Evolutionary conservation across 2,329 filamentous ascomycete genomes (phyloP).

Genomic region (Cylindrodendrum hubeiense): DNA sequence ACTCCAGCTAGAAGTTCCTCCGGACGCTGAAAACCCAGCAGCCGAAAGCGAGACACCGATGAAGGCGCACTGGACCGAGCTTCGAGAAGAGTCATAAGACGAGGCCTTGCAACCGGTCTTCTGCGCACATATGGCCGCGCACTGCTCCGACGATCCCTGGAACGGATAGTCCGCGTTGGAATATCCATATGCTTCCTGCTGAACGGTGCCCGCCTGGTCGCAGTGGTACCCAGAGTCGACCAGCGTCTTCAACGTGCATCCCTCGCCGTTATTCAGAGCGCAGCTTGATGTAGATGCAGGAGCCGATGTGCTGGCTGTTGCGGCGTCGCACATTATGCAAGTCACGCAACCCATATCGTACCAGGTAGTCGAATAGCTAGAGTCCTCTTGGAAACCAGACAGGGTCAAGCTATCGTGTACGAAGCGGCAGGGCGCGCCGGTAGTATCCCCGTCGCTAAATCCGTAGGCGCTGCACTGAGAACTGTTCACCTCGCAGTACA

Average conservation of each 20-base stretch:
- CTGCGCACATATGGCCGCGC: conserved; percentile 29
- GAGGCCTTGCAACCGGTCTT: conserved; percentile 24
- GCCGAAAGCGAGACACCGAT: conserved; percentile 13
- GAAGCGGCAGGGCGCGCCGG: conserved; percentile 17
- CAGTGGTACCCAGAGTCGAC: conserved; percentile 2
- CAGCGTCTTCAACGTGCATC: conserved; percentile 17
- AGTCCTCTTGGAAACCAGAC: neutral
- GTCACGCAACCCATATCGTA: conserved; percentile 27
- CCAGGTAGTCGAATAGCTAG: conserved; percentile 14
- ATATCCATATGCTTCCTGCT: conserved; percentile 19
- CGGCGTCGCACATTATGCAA: conserved; percentile 20
- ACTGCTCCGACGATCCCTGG: conserved; percentile 27
- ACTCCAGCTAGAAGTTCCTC: conserved; percentile 18
- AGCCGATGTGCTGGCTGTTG: conserved; percentile 2
- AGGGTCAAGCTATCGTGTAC: conserved; percentile 13
- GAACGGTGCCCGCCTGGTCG: conserved; percentile 16
- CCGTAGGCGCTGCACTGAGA: conserved; percentile 27
- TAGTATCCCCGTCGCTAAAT: conserved; percentile 9
- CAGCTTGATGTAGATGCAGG: conserved; percentile 15
- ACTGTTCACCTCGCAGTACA: conserved; percentile 27
- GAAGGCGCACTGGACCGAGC: conserved; percentile 21
- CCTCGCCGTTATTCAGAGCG: conserved; percentile 24
- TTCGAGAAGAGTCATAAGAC: conserved; percentile 16
- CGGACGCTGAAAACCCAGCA: conserved; percentile 17
- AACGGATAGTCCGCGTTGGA: conserved; percentile 14